Conservation (phyloP, 306 rosid genomes). For the Lathyrus aphaca region DNA sequence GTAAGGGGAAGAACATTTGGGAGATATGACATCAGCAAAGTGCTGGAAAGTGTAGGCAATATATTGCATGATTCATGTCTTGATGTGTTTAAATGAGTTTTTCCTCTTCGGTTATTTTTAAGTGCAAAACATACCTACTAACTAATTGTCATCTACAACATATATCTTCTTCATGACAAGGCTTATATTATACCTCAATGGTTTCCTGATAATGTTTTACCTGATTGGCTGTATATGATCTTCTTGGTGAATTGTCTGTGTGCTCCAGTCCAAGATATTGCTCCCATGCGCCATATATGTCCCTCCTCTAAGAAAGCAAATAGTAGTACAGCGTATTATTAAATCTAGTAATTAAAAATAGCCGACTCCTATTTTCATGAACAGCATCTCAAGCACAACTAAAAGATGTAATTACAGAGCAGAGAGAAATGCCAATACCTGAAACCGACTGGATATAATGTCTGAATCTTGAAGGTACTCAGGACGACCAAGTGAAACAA, state of each 20-base stretch:
- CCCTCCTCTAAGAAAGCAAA: constrained; percentile 64
- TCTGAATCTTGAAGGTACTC: constrained; percentile 90
- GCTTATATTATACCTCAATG: neutral
- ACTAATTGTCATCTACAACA: neutral
- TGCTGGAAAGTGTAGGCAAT: neutral
- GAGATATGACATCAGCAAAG: neutral
- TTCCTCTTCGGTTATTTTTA: neutral
- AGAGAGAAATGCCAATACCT: constrained; percentile 53
- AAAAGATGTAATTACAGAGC: constrained; percentile 9
- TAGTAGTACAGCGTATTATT: constrained; percentile 5
- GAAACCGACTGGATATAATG: constrained; percentile 74
- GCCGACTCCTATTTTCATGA: neutral
- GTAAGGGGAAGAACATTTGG: neutral
- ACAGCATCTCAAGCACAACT: constrained; percentile 1
- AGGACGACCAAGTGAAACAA: constrained; percentile 84
- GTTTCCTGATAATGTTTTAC: constrained; percentile 40
- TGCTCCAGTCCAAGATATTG: constrained; percentile 99
- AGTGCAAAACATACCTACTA: neutral
- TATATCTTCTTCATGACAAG: neutral
- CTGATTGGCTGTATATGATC: constrained; percentile 76
- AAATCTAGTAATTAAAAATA: neutral
- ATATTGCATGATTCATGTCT: neutral
- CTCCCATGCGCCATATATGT: constrained; percentile 96
- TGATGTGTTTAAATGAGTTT: constrained; percentile 15
- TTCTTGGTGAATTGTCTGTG: constrained; percentile 72